Evolutionary conservation across 768 basidiomycete species (phyloP).

Genomic region (Mycena sanguinolenta): DNA sequence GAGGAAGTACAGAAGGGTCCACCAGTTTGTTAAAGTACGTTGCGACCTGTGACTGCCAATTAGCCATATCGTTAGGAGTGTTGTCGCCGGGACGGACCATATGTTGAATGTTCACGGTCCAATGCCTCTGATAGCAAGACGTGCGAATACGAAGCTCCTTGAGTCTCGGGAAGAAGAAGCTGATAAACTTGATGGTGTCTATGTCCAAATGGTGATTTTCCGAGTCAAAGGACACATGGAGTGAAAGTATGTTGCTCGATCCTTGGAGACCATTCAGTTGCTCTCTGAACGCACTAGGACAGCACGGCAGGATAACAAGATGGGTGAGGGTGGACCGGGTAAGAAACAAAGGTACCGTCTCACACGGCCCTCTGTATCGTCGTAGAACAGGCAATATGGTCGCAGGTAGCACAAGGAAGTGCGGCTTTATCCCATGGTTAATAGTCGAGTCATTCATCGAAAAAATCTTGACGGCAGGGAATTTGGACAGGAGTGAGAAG

Average conservation of each 20-base stretch:
- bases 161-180: not conserved
- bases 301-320: not conserved
- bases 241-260: not conserved
- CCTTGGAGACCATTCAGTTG: not conserved
- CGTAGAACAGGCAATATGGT: not conserved
- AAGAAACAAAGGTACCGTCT: not conserved
- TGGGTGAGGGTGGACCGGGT: too few species aligned
- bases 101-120: not conserved
- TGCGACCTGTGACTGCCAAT: not conserved
- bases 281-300: not conserved
- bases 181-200: not conserved
- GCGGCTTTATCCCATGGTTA: not conserved
- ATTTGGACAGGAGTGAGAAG: slow-evolving; percentile 1
- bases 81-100: not conserved
- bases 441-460: too few species aligned
- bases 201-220: not conserved
- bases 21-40: not conserved
- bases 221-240: not conserved
- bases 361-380: not conserved
- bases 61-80: not conserved
- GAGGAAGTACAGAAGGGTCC: not conserved
- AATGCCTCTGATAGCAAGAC: too few species aligned
- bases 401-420: not conserved
- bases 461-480: not conserved
- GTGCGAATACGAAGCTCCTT: not conserved